Evolutionary conservation across 495 filamentous ascomycete species (phyloP), one percentile per base, ranked within the genome.

Genomic region (Aspergillus avenaceus): DNA sequence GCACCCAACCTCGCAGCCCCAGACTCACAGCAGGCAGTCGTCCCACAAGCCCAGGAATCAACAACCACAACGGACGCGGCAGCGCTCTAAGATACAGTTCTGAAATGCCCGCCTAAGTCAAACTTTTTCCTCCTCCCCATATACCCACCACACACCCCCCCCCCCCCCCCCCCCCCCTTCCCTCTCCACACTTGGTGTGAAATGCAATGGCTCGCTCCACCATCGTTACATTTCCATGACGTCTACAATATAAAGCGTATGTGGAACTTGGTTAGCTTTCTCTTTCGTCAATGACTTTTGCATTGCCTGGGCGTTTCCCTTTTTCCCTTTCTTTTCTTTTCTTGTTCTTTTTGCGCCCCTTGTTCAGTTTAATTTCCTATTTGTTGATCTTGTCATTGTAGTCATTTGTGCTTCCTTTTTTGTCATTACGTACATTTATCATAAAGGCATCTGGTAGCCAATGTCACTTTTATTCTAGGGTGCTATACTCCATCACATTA

Each of bases 1-100:
- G 73, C 45, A 70, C 71, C 13, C 71, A 74, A 38, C 72, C 73
- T 11, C 61, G 73, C 43, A 76, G 73, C 42, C 73, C 73, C 3
- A 76, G 73, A 44, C 67, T 61, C 60, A 63, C 53, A 4, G 54
- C 68, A 18, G 52, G 32, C 4, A 76, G 73, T 49, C 71, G 73
- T 21, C 71, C 71, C n/a, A 66, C 68, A 8, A 76, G 73, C 47
- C 73, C 73, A 9, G 73, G 71, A 0, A 47, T 71, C 38, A 66
- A 62, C 45, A 72, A 71, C 16, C 59, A 66, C 47, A 57, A 61
- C 2, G 66, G 66, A 6, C 60, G 71, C 41, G 64, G 61, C 6
- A 75, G 72, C 57, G 63, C 52, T 1, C 55, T 76, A 29, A 57
- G 73, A 18, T 74, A 67, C 41, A 76, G 71, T 34, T 71, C 73